A percentile compares a stretch with the other conserved stretches of the same genome.
Evolutionary conservation across 2,329 filamentous ascomycete genomes (phyloP).

Genomic region (Apiospora aurea): DNA sequence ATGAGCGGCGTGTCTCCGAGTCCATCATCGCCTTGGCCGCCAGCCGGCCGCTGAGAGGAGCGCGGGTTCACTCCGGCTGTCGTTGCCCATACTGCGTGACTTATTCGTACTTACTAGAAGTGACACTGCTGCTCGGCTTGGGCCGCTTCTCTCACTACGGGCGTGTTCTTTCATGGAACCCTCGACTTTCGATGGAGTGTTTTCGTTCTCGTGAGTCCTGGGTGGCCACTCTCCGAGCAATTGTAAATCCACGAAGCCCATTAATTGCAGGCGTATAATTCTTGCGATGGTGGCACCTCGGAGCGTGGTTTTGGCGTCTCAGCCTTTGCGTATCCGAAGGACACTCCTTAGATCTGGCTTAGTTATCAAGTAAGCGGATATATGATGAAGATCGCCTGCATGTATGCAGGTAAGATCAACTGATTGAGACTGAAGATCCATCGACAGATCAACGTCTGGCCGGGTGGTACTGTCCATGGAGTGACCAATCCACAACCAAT

Average conservation of each 20-base stretch:
- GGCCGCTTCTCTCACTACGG: no score
- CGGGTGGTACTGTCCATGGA: neutral
- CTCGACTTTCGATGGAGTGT: no score
- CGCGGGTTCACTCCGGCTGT: neutral
- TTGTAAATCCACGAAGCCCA: neutral
- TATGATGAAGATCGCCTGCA: neutral
- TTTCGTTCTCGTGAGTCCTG: no score
- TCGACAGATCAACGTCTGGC: neutral
- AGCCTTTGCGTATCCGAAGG: neutral
- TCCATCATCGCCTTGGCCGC: neutral
- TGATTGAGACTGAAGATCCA: neutral
- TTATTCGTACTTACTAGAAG: neutral
- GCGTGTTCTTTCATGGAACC: neutral
- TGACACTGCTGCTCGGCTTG: neutral
- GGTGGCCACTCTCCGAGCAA: neutral
- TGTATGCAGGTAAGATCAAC: neutral
- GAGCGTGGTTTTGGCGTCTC: neutral
- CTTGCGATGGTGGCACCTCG: neutral
- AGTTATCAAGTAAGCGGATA: neutral
- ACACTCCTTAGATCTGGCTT: neutral
- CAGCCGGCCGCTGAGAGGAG: neutral
- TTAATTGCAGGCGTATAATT: neutral
- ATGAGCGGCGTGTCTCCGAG: neutral
- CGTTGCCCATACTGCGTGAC: neutral
- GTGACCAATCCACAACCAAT: neutral